Evolutionary conservation across 495 filamentous ascomycete genomes (phyloP), one percentile per base, ranked within the genome.

Genomic region (Lineolata rhizophorae): DNA sequence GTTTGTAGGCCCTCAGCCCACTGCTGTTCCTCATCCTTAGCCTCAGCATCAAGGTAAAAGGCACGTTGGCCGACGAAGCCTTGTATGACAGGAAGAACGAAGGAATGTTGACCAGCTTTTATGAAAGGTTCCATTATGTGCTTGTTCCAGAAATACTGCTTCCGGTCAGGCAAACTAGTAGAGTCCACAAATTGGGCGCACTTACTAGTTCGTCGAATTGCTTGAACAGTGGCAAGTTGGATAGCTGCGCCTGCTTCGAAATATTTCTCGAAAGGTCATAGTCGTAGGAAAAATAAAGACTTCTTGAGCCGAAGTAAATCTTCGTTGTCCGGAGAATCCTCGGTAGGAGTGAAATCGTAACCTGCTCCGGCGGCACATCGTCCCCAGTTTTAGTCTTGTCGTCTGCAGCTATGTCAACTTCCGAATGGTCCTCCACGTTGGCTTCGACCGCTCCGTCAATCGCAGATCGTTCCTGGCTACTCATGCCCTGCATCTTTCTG

Each of bases 211-310:
- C 69, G 52, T 94, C 81, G n/a, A 75, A 78, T 37, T 60, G 54
- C 39, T 65, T 66, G 44, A 76, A 62, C 3, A 92, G 54, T 8
- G 81, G 73, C 25, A 70, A 56, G 3, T 50, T 51, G 17, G 39
- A 51, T 31, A 40, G 24, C 12, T 46, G 37, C 4, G 57, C 47
- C 32, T 64, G 61, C 18, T 49, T 52, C 21, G 58, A 55, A 42
- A 76, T 45, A 38, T 64, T 67, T 27, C 72, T 62, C 8, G 85
- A 92, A 20, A 94, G 61, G 45, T 94, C 84, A 49, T 78, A 65
- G 38, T 97, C 87, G 49, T 97, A 92, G 9, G 80, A 72, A 44
- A 78, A 97, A 54, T 72, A 94, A 54, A 93, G 93, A 48, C 77
- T 93, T 34, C 61, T 61, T 3, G 72, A 62, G 2, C 66, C 65